Base-by-base conservation (phyloP, 2,329 filamentous ascomycete species). In the Fusarium sp. region DNA sequence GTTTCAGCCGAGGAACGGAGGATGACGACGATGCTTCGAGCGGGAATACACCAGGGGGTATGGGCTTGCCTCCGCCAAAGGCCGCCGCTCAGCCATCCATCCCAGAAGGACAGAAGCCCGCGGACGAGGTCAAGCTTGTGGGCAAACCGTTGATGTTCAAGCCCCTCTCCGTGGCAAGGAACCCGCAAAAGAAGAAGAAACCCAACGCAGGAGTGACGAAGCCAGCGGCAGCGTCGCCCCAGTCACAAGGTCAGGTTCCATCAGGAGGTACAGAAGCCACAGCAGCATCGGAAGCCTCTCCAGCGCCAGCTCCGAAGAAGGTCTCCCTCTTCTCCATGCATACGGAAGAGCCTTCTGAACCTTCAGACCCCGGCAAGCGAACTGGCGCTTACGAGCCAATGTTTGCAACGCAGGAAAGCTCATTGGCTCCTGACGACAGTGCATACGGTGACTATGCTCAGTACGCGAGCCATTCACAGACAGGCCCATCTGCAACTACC, bases 81-180 rank as follows among this genome's bases (percentile, higher is more conserved):
- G 72, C 73, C 18, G 74, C 80, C 13, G 77, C 78, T 16, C 81
- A 81, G 47, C 85, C 86, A n/a, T 82, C 84, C 34, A 86, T 88
- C 73, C 85, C 87, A 2, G 83, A 83, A 12, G 86, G 87, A 43
- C 85, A 89, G 74, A 89, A 89, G 74, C 80, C 86, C 28, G 87
- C 86, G n/a, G 84, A 88, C 2, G 89, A 91, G 62, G 87, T 92
- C 15, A 91, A 93, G 80, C 81, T 92, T 13, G 88, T 91, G 3
- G 93, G 92, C 18, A 96, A 95, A 73, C 89, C 94, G 12, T 89
- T 95, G 79, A 93, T 94, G 89, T 98, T 98, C 80, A 92, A 91
- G 77, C 95, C 95, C 4, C 84, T 98, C 39, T 97, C 95, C 1
- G 94, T 98, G 13, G 89, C 91, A 15, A 88, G 93, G 66, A 94